Evolutionary conservation across 306 rosid genomes (phyloP).

Genomic region (Betula pendula): DNA sequence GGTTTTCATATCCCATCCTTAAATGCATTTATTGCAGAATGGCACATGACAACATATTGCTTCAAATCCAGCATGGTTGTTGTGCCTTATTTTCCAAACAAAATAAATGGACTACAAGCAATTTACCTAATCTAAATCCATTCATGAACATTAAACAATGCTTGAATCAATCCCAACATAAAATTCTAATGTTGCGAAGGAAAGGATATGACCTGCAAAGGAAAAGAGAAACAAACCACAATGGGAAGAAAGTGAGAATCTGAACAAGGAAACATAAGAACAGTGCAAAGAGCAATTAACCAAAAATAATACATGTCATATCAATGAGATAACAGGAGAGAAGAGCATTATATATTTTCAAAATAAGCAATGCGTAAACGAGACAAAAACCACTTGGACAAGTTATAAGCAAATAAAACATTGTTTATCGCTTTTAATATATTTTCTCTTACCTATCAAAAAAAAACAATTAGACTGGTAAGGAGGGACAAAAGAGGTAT

Average conservation of each 20-base stretch:
- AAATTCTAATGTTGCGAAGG: conserved; percentile 11
- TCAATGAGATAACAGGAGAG: background rate
- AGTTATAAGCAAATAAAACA: background rate
- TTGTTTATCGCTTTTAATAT: no score
- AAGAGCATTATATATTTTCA: background rate
- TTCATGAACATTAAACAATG: conserved; percentile 15
- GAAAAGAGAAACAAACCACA: conserved; percentile 29
- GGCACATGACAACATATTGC: background rate
- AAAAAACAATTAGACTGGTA: background rate
- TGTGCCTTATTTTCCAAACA: conserved; percentile 11
- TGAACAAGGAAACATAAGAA: background rate
- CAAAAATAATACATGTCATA: background rate
- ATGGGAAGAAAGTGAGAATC: conserved; percentile 12
- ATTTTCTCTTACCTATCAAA: no score
- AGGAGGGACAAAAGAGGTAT: background rate
- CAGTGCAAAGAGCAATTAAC: background rate
- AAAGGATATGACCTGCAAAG: conserved; percentile 95
- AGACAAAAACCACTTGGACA: background rate
- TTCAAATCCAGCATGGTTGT: background rate
- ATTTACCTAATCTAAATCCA: conserved; percentile 5
- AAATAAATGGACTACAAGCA: conserved; percentile 12
- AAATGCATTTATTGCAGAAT: background rate
- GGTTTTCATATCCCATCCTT: background rate
- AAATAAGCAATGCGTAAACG: background rate
- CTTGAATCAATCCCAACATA: conserved; percentile 24